Conservation (phyloP, 176 grass and related monocot species). For the Carex parvula region DNA sequence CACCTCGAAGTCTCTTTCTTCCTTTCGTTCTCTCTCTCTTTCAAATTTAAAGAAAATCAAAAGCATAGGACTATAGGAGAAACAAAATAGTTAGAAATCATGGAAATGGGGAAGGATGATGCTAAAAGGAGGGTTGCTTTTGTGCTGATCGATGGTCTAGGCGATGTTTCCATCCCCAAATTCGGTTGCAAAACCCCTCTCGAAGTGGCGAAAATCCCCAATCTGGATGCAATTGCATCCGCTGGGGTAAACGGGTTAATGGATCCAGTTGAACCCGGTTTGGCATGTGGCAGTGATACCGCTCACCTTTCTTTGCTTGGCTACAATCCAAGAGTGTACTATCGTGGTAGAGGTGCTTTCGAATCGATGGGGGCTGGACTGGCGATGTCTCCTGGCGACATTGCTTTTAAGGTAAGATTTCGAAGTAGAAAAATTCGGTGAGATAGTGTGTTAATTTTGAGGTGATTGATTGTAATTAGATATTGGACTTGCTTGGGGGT, state of each 20-base stretch:
- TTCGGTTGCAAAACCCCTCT: conserved; percentile 45
- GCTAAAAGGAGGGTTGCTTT: conserved; percentile 50
- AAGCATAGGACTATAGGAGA: neutral
- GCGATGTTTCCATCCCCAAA: conserved; percentile 62
- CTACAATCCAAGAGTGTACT: conserved; percentile 83
- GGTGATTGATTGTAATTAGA: neutral
- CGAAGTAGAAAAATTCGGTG: neutral
- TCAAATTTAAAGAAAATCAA: neutral
- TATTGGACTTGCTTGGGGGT: neutral
- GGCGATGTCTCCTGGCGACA: conserved; percentile 91
- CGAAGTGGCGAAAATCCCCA: conserved; percentile 37
- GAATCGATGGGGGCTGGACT: conserved; percentile 94
- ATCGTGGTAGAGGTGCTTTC: conserved; percentile 83
- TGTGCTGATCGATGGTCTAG: conserved; percentile 79
- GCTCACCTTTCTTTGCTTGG: conserved; percentile 88
- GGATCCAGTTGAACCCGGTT: conserved; percentile 82
- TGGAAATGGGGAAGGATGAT: neutral
- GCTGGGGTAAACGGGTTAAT: conserved; percentile 79
- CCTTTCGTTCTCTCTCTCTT: neutral
- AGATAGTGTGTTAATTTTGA: neutral
- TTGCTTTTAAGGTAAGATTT: conserved; percentile 77
- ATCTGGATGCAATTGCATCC: conserved; percentile 66
- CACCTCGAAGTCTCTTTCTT: too few species aligned
- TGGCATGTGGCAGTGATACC: conserved; percentile 91
- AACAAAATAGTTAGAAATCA: neutral